Evolutionary conservation across 495 filamentous ascomycete genomes (phyloP).

Genomic region (Echria macrotheca): DNA sequence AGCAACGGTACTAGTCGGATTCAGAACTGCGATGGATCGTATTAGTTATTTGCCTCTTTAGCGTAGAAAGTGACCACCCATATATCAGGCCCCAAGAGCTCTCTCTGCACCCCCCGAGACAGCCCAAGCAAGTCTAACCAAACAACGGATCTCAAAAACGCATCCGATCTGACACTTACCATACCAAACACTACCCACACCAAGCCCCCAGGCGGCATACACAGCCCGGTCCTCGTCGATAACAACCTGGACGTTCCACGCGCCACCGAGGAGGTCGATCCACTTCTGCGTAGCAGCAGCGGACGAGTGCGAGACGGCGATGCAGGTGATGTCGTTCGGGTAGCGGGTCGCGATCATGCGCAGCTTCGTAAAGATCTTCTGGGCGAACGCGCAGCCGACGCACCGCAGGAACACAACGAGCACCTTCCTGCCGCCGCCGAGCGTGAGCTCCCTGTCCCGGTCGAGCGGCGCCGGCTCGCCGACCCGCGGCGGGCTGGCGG

Average conservation of each 20-base stretch:
- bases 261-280: slow-evolving; percentile 44
- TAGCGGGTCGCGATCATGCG: slow-evolving; percentile 40
- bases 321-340: slow-evolving; percentile 38
- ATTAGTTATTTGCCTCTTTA: no score
- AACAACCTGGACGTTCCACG: slow-evolving; percentile 42
- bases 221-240: slow-evolving; percentile 48
- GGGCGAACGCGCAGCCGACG: slow-evolving; percentile 55
- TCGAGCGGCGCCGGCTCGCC: slow-evolving; percentile 45
- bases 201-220: slow-evolving; percentile 51
- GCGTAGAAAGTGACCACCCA: no score
- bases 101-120: no score
- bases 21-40: no score
- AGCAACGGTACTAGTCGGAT: slow-evolving; percentile 36
- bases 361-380: slow-evolving; percentile 49
- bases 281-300: slow-evolving; percentile 41
- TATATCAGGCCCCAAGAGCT: no score
- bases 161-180: no score
- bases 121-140: no score
- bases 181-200: slow-evolving; percentile 43
- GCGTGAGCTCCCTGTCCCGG: slow-evolving; percentile 37
- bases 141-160: no score
- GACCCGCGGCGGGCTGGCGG: slow-evolving; percentile 33
- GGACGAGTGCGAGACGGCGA: slow-evolving; percentile 52
- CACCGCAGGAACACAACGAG: slow-evolving; percentile 51
- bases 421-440: slow-evolving; percentile 32